phyloP scores from a whole-genome alignment of 2,329 filamentous ascomycete species.

The Xylaria sp. region DNA sequence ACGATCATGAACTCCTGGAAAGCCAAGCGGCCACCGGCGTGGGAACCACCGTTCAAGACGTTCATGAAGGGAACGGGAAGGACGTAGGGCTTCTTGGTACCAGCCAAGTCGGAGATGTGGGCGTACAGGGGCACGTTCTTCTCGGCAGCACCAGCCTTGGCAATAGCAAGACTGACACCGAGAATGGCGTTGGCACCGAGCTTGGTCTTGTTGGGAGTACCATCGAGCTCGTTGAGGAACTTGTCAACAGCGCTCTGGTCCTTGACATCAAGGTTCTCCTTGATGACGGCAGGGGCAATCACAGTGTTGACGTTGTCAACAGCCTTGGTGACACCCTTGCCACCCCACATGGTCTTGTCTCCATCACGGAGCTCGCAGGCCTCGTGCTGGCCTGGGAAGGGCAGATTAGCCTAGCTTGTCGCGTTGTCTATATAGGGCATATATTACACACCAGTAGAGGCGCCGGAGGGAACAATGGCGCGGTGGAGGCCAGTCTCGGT shows the following conservation, averaged over 20 bases:
- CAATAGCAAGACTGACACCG: conserved; percentile 76
- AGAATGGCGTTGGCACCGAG: conserved; percentile 86
- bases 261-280: conserved; percentile 78
- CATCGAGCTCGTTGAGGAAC: conserved; percentile 81
- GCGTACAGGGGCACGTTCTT: conserved; percentile 84
- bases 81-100: conserved; percentile 87
- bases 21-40: conserved; percentile 91
- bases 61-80: conserved; percentile 92
- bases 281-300: conserved; percentile 76
- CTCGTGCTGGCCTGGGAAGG: conserved; percentile 69
- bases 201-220: conserved; percentile 79
- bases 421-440: conserved; percentile 17
- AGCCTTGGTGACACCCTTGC: conserved; percentile 83
- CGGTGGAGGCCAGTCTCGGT: conserved; percentile 95
- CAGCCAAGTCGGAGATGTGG: conserved; percentile 80
- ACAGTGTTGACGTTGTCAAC: conserved; percentile 78
- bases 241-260: conserved; percentile 79
- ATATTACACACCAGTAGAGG: conserved; percentile 72
- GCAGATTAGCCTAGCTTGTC: conserved; percentile 22
- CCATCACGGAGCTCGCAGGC: conserved; percentile 87
- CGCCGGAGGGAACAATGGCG: conserved; percentile 94
- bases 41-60: conserved; percentile 86
- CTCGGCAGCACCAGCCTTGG: conserved; percentile 84
- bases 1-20: conserved; percentile 98
- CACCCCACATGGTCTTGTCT: conserved; percentile 79